Evolutionary conservation across 805 yeast genomes (phyloP), one percentile per base, ranked within the genome.

Genomic region (Suhomyces tanzawaensis): DNA sequence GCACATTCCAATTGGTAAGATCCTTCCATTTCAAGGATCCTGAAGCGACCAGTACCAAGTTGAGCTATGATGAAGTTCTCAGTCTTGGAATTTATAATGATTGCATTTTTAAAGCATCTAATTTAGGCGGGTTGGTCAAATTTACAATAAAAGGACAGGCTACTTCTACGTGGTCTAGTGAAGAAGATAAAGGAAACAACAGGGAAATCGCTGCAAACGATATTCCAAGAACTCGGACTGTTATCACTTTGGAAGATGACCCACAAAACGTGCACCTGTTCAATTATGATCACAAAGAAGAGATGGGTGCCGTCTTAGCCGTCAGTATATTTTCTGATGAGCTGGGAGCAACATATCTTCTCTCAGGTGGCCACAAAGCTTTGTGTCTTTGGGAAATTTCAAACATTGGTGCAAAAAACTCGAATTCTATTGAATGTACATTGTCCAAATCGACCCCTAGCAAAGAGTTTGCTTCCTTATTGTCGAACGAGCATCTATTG

Each of bases 301-400:
- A 34, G 12, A 26, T 30, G 4, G 81, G 81, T 8, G 63, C 72
- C 12, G 80, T 84, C 18, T 62, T 85, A 12, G 74, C 86, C 3
- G 74, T 81, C 1, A 75, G 71, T 33, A 64, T 76, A 1, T 71
- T 81, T 37, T 44, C 52, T 12, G 52, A 59, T 16, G 58, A 57
- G 27, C 51, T 61, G 5, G 63, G 60, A 16, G 55, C 67, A 3
- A 64, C 75, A 1, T 74, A 70, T 40, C 57, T 87, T 16, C 63
- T 81, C 2, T 77, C 86, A 1, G 93, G 93, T 14, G 89, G 89
- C 3, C 85, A 82, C 49, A 79, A 82, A 25, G 71, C 84, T 0
- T 70, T 87, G 15, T 77, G 81, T 2, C 54, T 89, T 26, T 90
- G 96, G 95, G 80, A 83, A 48, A 60, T 66, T 12, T 48, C 67